Evolutionary conservation across 371 early-diverging fungal species (phyloP), one percentile per base, ranked within the genome.

Genomic region (Umbelopsis sp.): DNA sequence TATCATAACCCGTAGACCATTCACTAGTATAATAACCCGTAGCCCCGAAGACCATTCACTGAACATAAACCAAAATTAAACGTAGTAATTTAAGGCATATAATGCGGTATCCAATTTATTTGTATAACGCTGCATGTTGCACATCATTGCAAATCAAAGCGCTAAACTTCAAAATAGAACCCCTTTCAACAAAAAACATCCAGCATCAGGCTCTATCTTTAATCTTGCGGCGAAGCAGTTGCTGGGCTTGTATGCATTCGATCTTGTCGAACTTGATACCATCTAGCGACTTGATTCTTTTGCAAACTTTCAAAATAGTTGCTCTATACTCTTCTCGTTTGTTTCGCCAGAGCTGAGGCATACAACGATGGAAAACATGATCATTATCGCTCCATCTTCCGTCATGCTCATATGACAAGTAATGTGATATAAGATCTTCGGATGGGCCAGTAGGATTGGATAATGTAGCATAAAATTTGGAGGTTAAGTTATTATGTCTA

Each of bases 301-400:
- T 72, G 68, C 82, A 81, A 22, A 72, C 75, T 48, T 79, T 77
- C 22, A 86, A 64, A 29, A 86, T 72, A 2, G 80, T 67, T 1
- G 87, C 82, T 8, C 87, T 72, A 63, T 86, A 85, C 1, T 77
- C 74, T 8, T 70, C 63, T 52, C 87, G 72, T 67, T 83, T 74
- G 38, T 73, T 68, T 50, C 69, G 73, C 83, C 82, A 83, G 37
- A 78, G 75, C 44, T 74, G 74, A 3, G 78, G 75, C 44, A 87
- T 69, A 1, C 71, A 53, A 9, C 74, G 65, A 12, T 65, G 65
- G 70, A 83, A 85, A 2, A 68, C 70, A 8, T 70, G 66, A 45
- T 86, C 87, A 8, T 80, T 73, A 12, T 76, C 65, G 16, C 66
- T 62, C 87, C 87, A 87, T 12, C 72, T 75, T 9, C 44, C 45